A percentile compares a stretch with the other conserved stretches of the same genome.
These are phyloP conservation scores for Coemansia sp. DNA, from an alignment of 371 early-diverging fungal species.

Conservation along the genomic window DNA sequence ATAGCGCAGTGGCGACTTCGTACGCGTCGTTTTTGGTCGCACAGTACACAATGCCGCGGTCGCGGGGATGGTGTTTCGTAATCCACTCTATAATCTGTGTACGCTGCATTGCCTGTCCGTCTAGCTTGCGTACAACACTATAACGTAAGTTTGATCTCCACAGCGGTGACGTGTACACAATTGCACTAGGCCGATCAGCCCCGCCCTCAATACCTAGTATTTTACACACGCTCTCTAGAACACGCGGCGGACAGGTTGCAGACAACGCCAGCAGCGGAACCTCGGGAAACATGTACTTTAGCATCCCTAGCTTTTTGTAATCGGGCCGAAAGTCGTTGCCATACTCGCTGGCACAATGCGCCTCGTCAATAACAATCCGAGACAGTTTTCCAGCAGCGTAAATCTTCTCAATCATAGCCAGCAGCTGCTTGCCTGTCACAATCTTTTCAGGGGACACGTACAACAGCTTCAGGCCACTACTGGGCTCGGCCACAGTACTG, in stretches of 20 bases:
- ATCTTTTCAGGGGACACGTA: conserved; percentile 94
- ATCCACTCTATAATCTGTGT: conserved; percentile 70
- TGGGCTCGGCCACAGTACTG: not conserved
- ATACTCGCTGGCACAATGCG: conserved; percentile 77
- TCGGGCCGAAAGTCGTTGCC: conserved; percentile 85
- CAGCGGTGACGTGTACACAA: conserved; percentile 52
- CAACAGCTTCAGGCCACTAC: conserved; percentile 53
- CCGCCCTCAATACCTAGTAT: conserved; percentile 58
- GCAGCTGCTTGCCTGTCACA: conserved; percentile 68
- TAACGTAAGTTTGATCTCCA: conserved; percentile 69
- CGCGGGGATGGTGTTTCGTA: conserved; percentile 55
- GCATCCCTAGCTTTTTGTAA: conserved; percentile 57
- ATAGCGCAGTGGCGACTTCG: conserved; percentile 61
- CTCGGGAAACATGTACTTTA: conserved; percentile 61
- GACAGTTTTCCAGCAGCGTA: conserved; percentile 58
- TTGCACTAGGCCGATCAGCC: conserved; percentile 54
- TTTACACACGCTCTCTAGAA: conserved; percentile 63
- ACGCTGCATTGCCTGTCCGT: conserved; percentile 57
- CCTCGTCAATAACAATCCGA: conserved; percentile 87
- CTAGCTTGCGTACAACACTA: conserved; percentile 63
- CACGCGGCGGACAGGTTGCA: conserved; percentile 79
- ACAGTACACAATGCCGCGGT: conserved; percentile 85
- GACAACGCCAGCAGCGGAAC: conserved; percentile 86
- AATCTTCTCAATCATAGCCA: conserved; percentile 64
- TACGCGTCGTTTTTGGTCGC: conserved; percentile 77